phyloP scores from a whole-genome alignment of 73 alveolate species.

The Effrenium voratum region DNA sequence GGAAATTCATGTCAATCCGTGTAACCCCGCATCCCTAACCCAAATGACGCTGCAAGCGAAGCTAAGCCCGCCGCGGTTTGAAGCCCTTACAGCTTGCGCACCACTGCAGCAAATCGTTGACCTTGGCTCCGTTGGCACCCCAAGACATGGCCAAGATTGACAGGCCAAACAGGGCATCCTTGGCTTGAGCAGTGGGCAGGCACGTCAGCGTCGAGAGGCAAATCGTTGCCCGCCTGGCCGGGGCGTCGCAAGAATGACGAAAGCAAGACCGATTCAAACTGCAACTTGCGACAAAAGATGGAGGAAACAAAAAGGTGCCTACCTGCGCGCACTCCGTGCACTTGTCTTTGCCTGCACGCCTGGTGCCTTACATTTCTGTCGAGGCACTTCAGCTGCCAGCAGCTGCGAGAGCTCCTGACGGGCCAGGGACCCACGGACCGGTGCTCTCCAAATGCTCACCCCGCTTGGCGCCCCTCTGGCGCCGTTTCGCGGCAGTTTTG shows the following conservation, averaged over 20 bases:
- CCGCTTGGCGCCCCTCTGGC: too few species aligned
- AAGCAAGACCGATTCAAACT: too few species aligned
- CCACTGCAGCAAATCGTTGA: conserved; percentile 82
- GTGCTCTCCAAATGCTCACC: neutral
- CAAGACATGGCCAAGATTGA: neutral
- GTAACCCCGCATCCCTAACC: too few species aligned
- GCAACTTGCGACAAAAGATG: neutral
- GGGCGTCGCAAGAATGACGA: neutral
- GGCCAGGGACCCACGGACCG: neutral
- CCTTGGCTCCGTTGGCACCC: neutral
- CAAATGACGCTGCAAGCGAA: neutral
- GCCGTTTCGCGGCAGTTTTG: neutral
- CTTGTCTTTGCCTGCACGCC: neutral
- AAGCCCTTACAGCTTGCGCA: conserved; percentile 56
- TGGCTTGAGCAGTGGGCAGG: neutral
- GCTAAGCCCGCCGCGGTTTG: conserved; percentile 42
- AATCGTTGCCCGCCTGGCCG: neutral
- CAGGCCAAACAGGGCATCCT: neutral
- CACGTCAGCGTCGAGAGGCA: conserved; percentile 1
- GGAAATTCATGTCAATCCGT: too few species aligned
- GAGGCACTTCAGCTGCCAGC: neutral
- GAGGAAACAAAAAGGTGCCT: neutral
- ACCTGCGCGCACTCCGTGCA: neutral
- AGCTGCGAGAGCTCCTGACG: conserved; percentile 38
- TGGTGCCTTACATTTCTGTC: neutral